Conservation (phyloP, 148 eudicot genomes). For the Agrostemma githago region DNA sequence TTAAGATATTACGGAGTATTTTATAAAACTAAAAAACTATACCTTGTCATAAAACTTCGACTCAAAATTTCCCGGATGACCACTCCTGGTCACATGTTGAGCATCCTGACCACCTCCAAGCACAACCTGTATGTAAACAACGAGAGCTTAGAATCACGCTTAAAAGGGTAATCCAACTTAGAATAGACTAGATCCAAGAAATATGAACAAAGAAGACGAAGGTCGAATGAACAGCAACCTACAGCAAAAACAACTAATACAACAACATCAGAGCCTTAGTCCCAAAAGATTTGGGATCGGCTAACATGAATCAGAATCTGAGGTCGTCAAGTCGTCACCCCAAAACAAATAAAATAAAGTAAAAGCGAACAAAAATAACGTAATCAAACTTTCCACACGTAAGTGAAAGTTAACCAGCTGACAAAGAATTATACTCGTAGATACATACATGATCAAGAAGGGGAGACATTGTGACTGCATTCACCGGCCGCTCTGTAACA, state of each 20-base stretch:
- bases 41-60: slow-evolving; percentile 97
- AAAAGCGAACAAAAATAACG: too few species aligned
- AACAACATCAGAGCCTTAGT: too few species aligned
- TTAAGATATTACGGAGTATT: neutral
- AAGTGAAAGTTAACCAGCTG: neutral
- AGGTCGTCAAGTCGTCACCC: too few species aligned
- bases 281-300: too few species aligned
- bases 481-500: slow-evolving; percentile 73
- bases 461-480: slow-evolving; percentile 93
- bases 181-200: neutral
- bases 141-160: neutral
- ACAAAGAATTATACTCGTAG: slow-evolving; percentile 7
- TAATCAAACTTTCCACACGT: too few species aligned
- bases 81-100: slow-evolving; percentile 65
- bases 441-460: slow-evolving; percentile 81
- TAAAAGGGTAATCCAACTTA: neutral
- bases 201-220: too few species aligned
- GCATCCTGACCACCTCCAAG: slow-evolving; percentile 98
- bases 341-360: too few species aligned
- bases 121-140: slow-evolving; percentile 52
- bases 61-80: slow-evolving; percentile 91
- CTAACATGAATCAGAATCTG: too few species aligned
- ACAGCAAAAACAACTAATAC: too few species aligned
- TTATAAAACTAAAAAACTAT: neutral
- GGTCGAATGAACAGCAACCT: neutral